Evolutionary conservation across 495 filamentous ascomycete species (phyloP).

Genomic region (Trichocladium uniseriatum): DNA sequence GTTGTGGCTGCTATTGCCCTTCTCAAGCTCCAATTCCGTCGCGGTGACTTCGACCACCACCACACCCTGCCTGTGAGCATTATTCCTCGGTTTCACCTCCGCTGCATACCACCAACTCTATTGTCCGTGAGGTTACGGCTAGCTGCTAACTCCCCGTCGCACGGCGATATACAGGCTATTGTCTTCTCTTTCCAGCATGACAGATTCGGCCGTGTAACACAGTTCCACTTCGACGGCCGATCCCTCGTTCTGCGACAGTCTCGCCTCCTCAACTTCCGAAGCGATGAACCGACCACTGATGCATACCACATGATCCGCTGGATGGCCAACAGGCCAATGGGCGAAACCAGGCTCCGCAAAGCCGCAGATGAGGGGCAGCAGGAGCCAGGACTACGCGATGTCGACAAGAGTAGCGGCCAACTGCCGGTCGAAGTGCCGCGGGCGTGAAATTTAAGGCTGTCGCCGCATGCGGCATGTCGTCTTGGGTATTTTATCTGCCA

Average conservation of each 20-base stretch:
- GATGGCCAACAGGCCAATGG: slow-evolving; percentile 2
- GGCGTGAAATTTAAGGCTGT: neutral
- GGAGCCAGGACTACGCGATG: neutral
- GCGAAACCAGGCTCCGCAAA: neutral
- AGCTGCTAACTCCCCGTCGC: no score
- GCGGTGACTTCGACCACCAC: neutral
- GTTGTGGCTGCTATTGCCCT: neutral
- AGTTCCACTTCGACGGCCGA: slow-evolving; percentile 1
- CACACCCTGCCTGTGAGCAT: neutral
- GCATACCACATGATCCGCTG: neutral
- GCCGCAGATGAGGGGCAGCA: neutral
- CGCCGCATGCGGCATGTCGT: no score
- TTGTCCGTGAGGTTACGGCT: no score
- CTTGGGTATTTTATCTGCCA: no score
- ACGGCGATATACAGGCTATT: neutral
- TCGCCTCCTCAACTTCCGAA: neutral
- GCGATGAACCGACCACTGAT: neutral
- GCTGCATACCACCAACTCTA: no score
- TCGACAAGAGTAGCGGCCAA: neutral
- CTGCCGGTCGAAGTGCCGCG: neutral
- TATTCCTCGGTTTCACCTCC: no score
- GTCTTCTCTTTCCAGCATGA: slow-evolving; percentile 5
- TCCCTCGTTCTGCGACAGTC: slow-evolving; percentile 1
- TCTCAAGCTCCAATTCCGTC: neutral
- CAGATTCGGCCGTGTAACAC: neutral